These are phyloP conservation scores for Vaccinium corymbosum DNA, from an alignment of 148 eudicot genomes.

Conservation along the genomic window DNA sequence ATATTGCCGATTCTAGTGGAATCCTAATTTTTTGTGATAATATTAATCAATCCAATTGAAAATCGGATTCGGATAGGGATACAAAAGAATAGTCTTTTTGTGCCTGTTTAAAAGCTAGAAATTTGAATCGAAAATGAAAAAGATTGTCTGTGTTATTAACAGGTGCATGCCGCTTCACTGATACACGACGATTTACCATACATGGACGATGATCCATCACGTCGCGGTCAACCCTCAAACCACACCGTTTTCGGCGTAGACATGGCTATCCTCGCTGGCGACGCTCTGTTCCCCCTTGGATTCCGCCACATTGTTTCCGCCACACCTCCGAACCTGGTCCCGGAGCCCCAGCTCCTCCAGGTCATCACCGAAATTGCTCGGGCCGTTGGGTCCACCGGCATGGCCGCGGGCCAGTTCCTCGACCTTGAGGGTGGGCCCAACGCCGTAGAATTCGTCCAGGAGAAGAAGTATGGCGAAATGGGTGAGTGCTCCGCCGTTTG, in stretches of 20 bases:
- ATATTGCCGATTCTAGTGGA: no score
- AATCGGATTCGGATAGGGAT: no score
- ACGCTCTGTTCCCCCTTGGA: constrained; percentile 86
- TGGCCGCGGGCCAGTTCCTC: constrained; percentile 87
- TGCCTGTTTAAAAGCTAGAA: no score
- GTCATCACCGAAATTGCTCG: constrained; percentile 81
- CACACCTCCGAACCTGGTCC: constrained; percentile 66
- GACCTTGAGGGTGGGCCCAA: constrained; percentile 81
- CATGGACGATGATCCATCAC: constrained; percentile 87
- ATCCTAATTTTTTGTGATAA: no score
- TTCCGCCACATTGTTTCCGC: constrained; percentile 81
- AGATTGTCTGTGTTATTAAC: constrained; percentile 3
- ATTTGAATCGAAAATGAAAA: no score
- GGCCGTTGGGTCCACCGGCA: constrained; percentile 92
- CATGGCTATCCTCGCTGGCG: constrained; percentile 92
- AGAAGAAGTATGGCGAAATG: constrained; percentile 88
- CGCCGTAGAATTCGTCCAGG: constrained; percentile 63
- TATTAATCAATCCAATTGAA: no score
- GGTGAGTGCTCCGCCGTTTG: constrained; percentile 92
- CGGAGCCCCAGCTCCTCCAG: constrained; percentile 55
- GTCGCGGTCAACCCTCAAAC: constrained; percentile 85
- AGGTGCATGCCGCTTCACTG: constrained; percentile 90
- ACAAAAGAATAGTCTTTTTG: no score
- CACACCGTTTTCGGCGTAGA: constrained; percentile 75
- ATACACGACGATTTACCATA: constrained; percentile 91